A percentile compares a stretch with the other conserved stretches of the same genome.
These are phyloP conservation scores for Conringia planisiliqua DNA, from an alignment of 345 rosid genomes.

Conservation along the genomic window DNA sequence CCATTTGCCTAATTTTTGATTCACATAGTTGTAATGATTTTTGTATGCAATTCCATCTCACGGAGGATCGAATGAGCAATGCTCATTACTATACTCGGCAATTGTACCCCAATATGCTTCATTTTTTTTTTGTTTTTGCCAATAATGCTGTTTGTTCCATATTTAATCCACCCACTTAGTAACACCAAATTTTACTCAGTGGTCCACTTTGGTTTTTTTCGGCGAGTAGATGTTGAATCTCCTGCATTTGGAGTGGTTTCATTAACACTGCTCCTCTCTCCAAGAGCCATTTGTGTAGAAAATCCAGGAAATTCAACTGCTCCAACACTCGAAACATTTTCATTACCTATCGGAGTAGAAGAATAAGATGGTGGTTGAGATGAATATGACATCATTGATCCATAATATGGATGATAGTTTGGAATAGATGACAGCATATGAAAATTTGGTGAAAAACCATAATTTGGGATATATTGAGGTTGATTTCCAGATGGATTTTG, in stretches of 20 bases:
- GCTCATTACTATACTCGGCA: background rate
- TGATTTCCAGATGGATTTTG: background rate
- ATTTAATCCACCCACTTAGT: too few species aligned
- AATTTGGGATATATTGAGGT: background rate
- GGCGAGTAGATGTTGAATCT: background rate
- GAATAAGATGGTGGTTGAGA: background rate
- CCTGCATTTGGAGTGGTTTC: background rate
- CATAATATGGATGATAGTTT: background rate
- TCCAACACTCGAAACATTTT: too few species aligned
- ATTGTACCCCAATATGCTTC: background rate
- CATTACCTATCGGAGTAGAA: background rate
- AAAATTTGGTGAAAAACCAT: background rate
- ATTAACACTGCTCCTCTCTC: background rate
- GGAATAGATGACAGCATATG: background rate
- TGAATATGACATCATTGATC: background rate
- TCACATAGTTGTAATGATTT: too few species aligned
- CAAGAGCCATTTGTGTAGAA: background rate
- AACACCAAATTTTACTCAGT: background rate
- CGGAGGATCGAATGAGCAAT: too few species aligned
- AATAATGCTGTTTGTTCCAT: background rate
- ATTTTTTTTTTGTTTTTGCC: background rate
- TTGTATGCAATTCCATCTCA: too few species aligned
- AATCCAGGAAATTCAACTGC: too few species aligned
- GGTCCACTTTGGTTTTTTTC: background rate
- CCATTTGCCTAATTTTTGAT: too few species aligned